Evolutionary conservation across 2,329 filamentous ascomycete genomes (phyloP).

Genomic region (Hymenoscyphus infarciens): DNA sequence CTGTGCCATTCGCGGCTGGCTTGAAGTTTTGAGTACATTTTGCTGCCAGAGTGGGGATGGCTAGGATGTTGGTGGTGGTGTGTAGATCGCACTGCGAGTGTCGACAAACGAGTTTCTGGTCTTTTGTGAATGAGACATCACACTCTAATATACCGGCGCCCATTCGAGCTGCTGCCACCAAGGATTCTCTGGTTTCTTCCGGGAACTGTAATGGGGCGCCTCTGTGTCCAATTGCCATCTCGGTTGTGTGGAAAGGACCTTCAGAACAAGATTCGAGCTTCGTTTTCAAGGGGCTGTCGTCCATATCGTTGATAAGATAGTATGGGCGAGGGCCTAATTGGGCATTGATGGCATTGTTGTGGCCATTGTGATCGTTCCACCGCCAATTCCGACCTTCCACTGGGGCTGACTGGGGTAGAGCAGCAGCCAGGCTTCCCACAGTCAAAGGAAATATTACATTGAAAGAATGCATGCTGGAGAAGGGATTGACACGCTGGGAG

Average conservation of each 20-base stretch:
- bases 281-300: constrained; percentile 19
- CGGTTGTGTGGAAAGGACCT: constrained; percentile 13
- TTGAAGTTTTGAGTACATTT: constrained; percentile 24
- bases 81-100: constrained; percentile 27
- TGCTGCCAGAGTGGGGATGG: constrained; percentile 14
- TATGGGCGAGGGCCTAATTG: constrained; percentile 19
- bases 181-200: constrained; percentile 21
- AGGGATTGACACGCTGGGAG: not conserved
- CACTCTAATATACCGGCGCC: constrained; percentile 26
- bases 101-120: constrained; percentile 24
- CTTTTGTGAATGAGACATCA: constrained; percentile 25
- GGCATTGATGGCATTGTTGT: constrained; percentile 5
- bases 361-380: not conserved
- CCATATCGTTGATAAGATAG: constrained; percentile 26
- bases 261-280: constrained; percentile 24
- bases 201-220: constrained; percentile 25
- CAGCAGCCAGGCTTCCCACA: constrained; percentile 2
- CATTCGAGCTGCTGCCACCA: constrained; percentile 22
- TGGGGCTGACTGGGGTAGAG: not conserved
- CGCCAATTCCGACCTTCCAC: constrained; percentile 5
- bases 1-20: constrained; percentile 15
- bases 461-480: not conserved
- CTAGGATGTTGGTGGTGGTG: constrained; percentile 24
- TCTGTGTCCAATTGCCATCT: constrained; percentile 23
- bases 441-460: not conserved